phyloP scores from a whole-genome alignment of 1,284 basidiomycete genomes.

The Ceratobasidium sp. region DNA sequence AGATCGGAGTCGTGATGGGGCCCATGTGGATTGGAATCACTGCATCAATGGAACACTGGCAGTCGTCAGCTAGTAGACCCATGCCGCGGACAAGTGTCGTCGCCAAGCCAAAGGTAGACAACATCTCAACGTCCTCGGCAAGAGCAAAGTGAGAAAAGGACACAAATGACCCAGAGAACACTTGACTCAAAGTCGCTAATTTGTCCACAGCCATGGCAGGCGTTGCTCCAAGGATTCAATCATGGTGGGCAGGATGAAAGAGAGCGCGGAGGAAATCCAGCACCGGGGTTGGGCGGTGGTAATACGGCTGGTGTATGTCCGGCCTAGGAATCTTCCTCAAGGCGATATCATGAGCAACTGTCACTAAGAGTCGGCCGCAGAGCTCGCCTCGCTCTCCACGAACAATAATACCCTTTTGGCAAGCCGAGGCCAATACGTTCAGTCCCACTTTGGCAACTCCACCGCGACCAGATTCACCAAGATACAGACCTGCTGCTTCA shows the following conservation, averaged over 20 bases:
- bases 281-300: background rate
- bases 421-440: background rate
- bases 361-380: background rate
- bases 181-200: background rate
- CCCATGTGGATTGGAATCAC: constrained; percentile 28
- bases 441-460: background rate
- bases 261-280: constrained; percentile 6
- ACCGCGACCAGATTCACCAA: background rate
- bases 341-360: background rate
- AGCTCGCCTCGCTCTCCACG: constrained; percentile 23
- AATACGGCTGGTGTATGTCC: background rate
- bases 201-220: background rate
- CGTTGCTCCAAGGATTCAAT: background rate
- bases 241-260: background rate
- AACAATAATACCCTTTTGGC: background rate
- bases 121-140: background rate
- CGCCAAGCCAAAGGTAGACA: background rate
- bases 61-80: constrained; percentile 6
- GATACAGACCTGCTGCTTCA: constrained; percentile 48
- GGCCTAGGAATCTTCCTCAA: background rate
- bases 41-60: constrained; percentile 14
- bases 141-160: constrained; percentile 23
- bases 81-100: constrained; percentile 4
- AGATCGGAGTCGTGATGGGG: background rate
- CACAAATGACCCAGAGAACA: background rate